Base-by-base conservation (phyloP, 2,329 filamentous ascomycete species). In the Acrocalymma vagum region DNA sequence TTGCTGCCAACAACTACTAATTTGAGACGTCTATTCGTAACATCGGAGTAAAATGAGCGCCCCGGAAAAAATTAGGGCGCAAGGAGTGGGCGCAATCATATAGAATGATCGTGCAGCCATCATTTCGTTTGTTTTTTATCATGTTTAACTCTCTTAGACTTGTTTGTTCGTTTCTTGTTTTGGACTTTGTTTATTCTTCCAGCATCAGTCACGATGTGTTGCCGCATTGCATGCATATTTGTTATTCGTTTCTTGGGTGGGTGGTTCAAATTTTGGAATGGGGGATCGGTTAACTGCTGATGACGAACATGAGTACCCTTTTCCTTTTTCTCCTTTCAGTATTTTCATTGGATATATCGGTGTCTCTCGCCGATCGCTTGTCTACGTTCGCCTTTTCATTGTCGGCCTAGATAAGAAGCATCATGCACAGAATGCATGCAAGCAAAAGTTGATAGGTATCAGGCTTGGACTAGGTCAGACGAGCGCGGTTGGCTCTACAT, bases 1-100 rank as follows among this genome's bases (percentile, higher is more conserved):
- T 76, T 45, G 69, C 72, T 35, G 64, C 71, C 14, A 71, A 72
- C 53, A 67, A 74, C 54, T 76, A 73, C 58, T 72, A 61, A 56
- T 27, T 41, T 29, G 37, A 29, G 46, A 49, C 24, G 35, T 35
- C 28, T 34, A 29, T 40, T 38, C 42, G 47, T 53, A 46, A 52
- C 48, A 53, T 26, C 49, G 49, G 48, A 30, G 35, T 36, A 45
- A 54, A 60, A 58, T 47, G 47, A 56, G 51, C 52, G 50, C 53
- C 43, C n/a, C n/a, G n/a, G n/a, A n/a, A n/a, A n/a, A n/a, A n/a
- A n/a, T n/a, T n/a, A n/a, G 51, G 51, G 60, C 55, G 54, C 48
- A 53, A 33, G 32, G n/a, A n/a, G n/a, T 23, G 40, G 51, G 51
- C 51, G 54, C 56, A 36, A 28, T 42, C 42, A 55, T 45, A 47